Conservation (phyloP, 306 rosid species). For the Vigna mungo region DNA sequence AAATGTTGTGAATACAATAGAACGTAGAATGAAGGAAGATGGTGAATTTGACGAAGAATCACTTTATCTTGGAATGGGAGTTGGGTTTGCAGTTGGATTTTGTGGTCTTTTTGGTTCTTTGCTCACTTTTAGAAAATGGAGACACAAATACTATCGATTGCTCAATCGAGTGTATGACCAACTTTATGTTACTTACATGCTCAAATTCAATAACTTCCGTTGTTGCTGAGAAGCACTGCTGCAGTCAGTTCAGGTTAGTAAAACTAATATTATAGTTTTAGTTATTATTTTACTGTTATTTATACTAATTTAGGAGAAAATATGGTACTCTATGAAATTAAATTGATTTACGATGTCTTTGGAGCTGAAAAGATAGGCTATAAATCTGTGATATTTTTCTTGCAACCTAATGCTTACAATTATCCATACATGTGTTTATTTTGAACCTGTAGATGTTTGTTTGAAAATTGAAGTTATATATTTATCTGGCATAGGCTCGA, state of each 20-base stretch:
- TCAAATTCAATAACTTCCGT: too few species aligned
- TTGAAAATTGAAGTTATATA: too few species aligned
- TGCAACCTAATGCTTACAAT: too few species aligned
- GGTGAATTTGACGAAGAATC: background rate
- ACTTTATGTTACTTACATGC: background rate
- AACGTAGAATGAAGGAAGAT: background rate
- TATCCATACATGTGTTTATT: too few species aligned
- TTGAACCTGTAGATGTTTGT: too few species aligned
- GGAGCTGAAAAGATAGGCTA: too few species aligned
- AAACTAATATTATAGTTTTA: background rate
- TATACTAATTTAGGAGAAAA: background rate
- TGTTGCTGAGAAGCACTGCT: background rate
- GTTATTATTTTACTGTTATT: background rate
- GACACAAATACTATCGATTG: background rate
- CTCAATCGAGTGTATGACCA: background rate
- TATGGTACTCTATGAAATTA: too few species aligned
- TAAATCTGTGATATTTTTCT: too few species aligned
- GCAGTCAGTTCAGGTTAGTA: background rate
- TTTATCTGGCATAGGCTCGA: too few species aligned
- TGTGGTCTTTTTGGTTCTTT: background rate
- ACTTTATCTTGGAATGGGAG: background rate
- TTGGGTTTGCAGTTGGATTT: background rate
- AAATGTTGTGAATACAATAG: background rate
- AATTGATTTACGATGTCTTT: too few species aligned
- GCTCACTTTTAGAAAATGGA: background rate